phyloP scores from a whole-genome alignment of 2,329 filamentous ascomycete species.

The Parastagonospora nodorum region DNA sequence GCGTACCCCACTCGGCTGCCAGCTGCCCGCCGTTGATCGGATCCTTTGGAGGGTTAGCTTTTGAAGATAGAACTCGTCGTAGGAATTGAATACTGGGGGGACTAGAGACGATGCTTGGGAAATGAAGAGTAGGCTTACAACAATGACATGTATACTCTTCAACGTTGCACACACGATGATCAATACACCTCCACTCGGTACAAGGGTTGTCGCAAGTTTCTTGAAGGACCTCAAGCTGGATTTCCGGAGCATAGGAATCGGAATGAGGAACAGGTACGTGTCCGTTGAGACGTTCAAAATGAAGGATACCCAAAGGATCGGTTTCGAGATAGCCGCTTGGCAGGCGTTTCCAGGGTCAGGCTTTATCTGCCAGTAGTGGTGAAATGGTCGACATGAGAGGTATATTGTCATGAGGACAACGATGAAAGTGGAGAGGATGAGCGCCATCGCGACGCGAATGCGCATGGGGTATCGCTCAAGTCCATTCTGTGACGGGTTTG shows the following conservation, averaged over 20 bases:
- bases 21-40: constrained; percentile 48
- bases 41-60: too few species aligned
- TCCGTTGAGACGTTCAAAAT: constrained; percentile 61
- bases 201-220: constrained; percentile 58
- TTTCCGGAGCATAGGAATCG: constrained; percentile 61
- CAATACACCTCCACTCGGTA: constrained; percentile 63
- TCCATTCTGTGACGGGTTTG: constrained; percentile 6
- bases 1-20: constrained; percentile 53
- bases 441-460: constrained; percentile 55
- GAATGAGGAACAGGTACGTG: constrained; percentile 63
- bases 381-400: constrained; percentile 59
- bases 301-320: constrained; percentile 34
- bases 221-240: constrained; percentile 55
- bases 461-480: constrained; percentile 11
- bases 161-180: constrained; percentile 62
- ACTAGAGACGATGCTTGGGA: too few species aligned
- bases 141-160: constrained; percentile 59
- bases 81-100: too few species aligned
- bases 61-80: neutral
- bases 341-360: constrained; percentile 57
- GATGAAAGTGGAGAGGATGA: constrained; percentile 57
- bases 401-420: constrained; percentile 57
- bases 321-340: constrained; percentile 13
- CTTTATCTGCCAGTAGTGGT: constrained; percentile 63
- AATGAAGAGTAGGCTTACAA: too few species aligned